phyloP scores from a whole-genome alignment of 192 early-diverging fungal genomes.

The Cladochytrium replicatum region DNA sequence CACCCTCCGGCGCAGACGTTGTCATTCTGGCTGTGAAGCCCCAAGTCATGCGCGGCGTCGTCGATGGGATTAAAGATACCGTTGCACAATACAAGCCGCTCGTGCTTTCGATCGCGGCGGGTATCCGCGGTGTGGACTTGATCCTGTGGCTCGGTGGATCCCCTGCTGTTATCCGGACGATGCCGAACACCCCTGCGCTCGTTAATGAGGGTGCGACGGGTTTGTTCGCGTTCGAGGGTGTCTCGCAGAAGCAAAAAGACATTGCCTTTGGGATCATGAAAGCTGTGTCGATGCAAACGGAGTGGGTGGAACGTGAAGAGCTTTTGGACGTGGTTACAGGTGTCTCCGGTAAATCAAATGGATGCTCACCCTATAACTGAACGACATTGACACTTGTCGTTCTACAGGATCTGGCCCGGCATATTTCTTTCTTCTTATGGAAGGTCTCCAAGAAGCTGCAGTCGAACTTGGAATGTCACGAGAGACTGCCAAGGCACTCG shows the following conservation, averaged over 20 bases:
- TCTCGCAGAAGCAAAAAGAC: constrained; percentile 49
- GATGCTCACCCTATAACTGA: no score
- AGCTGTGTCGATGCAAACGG: constrained; percentile 68
- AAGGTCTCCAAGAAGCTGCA: constrained; percentile 75
- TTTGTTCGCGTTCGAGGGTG: constrained; percentile 55
- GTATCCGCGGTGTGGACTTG: constrained; percentile 67
- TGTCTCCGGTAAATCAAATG: constrained; percentile 43
- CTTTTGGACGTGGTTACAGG: constrained; percentile 82
- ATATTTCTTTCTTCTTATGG: constrained; percentile 90
- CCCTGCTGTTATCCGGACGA: constrained; percentile 64
- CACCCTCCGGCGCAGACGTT: constrained; percentile 42
- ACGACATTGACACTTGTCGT: no score
- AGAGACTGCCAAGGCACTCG: constrained; percentile 66
- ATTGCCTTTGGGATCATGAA: constrained; percentile 58
- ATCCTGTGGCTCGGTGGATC: constrained; percentile 51
- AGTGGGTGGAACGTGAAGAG: constrained; percentile 69
- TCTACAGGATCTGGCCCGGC: constrained; percentile 80
- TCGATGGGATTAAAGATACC: constrained; percentile 40
- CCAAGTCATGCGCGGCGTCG: constrained; percentile 68
- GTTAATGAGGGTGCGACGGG: constrained; percentile 82
- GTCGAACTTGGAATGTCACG: constrained; percentile 60
- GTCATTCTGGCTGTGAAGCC: constrained; percentile 88
- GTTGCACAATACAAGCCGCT: constrained; percentile 50
- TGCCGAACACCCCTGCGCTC: constrained; percentile 95
- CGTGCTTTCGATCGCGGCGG: constrained; percentile 79